phyloP scores from a whole-genome alignment of 2,329 filamentous ascomycete genomes.

The Microdochium paspali region DNA sequence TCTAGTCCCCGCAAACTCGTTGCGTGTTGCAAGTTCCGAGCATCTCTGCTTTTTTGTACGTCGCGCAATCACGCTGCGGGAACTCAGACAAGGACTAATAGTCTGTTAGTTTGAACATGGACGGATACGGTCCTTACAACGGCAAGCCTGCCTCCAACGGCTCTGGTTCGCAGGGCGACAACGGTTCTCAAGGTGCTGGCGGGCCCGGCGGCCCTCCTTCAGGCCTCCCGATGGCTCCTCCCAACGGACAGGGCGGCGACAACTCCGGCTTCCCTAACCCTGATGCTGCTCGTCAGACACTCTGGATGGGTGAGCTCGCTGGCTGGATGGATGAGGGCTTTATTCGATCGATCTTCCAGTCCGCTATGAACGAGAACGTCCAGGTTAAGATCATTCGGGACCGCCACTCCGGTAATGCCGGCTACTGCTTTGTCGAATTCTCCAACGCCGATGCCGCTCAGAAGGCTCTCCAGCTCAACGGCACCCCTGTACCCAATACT shows the following conservation, averaged over 20 bases:
- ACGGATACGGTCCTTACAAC: conserved; percentile 23
- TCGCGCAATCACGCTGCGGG: background rate
- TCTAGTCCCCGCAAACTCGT: background rate
- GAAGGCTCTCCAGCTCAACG: conserved; percentile 87
- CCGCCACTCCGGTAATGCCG: conserved; percentile 98
- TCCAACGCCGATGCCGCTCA: conserved; percentile 70
- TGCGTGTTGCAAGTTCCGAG: background rate
- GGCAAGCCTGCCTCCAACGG: conserved; percentile 24
- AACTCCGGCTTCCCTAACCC: conserved; percentile 18
- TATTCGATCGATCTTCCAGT: conserved; percentile 83
- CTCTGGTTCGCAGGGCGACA: conserved; percentile 25
- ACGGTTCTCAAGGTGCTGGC: conserved; percentile 20
- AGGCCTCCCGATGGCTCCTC: conserved; percentile 17
- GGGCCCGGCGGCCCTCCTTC: conserved; percentile 15
- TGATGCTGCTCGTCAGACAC: conserved; percentile 44
- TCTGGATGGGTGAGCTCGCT: conserved; percentile 93
- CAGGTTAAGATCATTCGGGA: conserved; percentile 99
- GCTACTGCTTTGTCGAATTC: conserved; percentile 98
- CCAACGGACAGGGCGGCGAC: conserved; percentile 24
- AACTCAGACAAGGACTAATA: background rate
- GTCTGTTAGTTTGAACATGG: conserved; percentile 14
- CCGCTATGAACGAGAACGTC: conserved; percentile 84
- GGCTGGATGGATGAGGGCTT: conserved; percentile 99
- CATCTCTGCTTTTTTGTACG: background rate
- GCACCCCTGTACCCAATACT: conserved; percentile 84